Evolutionary conservation across 176 grass and related monocot species (phyloP).

Genomic region (Alopecurus myosuroides): DNA sequence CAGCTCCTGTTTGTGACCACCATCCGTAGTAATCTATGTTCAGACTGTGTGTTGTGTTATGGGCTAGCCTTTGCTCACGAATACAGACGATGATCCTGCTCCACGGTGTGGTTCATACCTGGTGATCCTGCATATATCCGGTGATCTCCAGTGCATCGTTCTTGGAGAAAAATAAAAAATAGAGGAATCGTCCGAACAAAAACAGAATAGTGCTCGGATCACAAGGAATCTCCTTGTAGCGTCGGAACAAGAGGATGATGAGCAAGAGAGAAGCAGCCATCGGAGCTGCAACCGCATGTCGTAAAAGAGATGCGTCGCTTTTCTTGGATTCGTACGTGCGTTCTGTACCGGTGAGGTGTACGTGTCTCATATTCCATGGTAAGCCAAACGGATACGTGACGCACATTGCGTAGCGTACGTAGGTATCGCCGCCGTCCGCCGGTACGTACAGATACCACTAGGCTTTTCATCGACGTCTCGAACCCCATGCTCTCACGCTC

Average conservation of each 20-base stretch:
- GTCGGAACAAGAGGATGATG: constrained; percentile 30
- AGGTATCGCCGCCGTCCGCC: not conserved
- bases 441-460: not conserved
- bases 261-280: not conserved
- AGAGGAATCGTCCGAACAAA: not conserved
- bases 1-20: no score
- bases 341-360: not conserved
- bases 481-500: not conserved
- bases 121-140: no score
- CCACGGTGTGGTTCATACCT: no score
- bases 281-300: not conserved
- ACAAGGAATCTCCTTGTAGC: not conserved
- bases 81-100: no score
- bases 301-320: not conserved
- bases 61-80: no score
- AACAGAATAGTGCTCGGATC: not conserved
- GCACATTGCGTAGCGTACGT: not conserved
- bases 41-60: no score
- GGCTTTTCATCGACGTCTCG: not conserved
- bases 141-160: no score
- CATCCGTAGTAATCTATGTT: no score
- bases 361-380: not conserved
- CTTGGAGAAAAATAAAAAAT: no score
- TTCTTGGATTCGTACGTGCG: not conserved
- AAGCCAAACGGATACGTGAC: not conserved